These are phyloP conservation scores for Coniella lustricola DNA, from an alignment of 2,329 filamentous ascomycete species.

Conservation along the genomic window DNA sequence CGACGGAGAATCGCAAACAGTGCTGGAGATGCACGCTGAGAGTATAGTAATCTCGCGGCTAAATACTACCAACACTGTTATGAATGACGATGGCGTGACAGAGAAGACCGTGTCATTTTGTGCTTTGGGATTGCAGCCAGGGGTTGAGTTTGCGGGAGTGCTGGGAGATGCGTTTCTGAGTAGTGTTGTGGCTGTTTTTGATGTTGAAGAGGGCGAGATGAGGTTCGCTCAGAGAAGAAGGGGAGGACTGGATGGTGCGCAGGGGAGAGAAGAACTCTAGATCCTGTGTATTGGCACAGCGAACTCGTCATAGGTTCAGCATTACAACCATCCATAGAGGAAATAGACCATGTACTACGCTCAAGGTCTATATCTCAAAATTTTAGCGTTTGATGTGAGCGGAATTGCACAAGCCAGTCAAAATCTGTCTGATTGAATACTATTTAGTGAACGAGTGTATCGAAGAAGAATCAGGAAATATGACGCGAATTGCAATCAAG, in stretches of 20 bases:
- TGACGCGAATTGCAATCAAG: too few species aligned
- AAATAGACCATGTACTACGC: too few species aligned
- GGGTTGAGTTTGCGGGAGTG: constrained; percentile 11
- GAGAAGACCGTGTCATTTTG: constrained; percentile 20
- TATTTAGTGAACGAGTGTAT: too few species aligned
- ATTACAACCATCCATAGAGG: too few species aligned
- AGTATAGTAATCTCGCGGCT: constrained; percentile 22
- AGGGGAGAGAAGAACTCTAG: neutral
- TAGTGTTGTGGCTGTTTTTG: constrained; percentile 26
- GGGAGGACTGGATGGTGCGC: neutral
- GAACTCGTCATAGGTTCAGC: too few species aligned
- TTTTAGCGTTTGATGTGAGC: too few species aligned
- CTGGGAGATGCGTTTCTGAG: constrained; percentile 24
- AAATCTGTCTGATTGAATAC: too few species aligned
- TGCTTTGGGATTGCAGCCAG: constrained; percentile 22
- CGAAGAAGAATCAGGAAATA: too few species aligned
- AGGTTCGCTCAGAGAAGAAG: constrained; percentile 21
- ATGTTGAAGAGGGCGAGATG: constrained; percentile 24
- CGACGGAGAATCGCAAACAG: constrained; percentile 9
- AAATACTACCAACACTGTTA: constrained; percentile 10
- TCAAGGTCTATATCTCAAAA: too few species aligned
- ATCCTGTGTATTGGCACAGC: too few species aligned
- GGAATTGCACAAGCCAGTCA: too few species aligned
- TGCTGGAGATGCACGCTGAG: constrained; percentile 21
- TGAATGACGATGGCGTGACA: neutral